phyloP scores from a whole-genome alignment of 2,329 filamentous ascomycete species.

The Chaetoscypha palmicola region DNA sequence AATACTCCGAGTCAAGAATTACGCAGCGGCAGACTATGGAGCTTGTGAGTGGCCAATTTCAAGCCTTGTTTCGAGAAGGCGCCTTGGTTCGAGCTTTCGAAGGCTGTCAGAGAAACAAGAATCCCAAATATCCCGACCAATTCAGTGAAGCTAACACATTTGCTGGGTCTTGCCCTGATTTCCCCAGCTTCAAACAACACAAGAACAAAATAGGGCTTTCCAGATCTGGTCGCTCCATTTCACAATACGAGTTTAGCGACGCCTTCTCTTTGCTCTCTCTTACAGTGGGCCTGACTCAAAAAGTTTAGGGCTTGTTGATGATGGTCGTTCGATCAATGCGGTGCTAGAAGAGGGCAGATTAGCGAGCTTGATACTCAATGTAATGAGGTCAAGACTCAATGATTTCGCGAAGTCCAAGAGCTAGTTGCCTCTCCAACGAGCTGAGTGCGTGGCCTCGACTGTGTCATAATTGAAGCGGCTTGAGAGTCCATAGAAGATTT shows the following conservation, averaged over 20 bases:
- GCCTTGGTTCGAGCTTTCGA: constrained; percentile 4
- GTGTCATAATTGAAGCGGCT: constrained; percentile 19
- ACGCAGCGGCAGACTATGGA: not conserved
- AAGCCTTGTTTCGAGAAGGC: constrained; percentile 14
- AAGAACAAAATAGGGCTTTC: constrained; percentile 17
- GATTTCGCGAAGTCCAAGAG: constrained; percentile 4
- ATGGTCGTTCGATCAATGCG: constrained; percentile 5
- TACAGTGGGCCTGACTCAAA: not conserved
- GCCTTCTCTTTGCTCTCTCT: not conserved
- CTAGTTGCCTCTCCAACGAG: constrained; percentile 2
- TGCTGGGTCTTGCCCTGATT: not conserved
- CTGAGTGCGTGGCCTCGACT: constrained; percentile 2
- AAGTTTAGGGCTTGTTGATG: not conserved
- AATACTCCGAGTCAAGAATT: not conserved
- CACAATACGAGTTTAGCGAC: too few relatives aligned
- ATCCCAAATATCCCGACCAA: constrained; percentile 1
- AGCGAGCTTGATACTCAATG: constrained; percentile 2
- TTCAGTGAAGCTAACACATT: not conserved
- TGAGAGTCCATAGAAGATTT: constrained; percentile 9
- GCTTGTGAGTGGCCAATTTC: constrained; percentile 1
- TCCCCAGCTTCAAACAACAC: constrained; percentile 2
- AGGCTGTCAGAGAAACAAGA: constrained; percentile 10
- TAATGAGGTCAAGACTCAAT: not conserved
- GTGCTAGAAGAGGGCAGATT: constrained; percentile 2
- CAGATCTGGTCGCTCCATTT: too few relatives aligned